These are phyloP conservation scores for Auxenochlorella pyrenoidosa DNA, from an alignment of 139 green algal species.

Conservation along the genomic window DNA sequence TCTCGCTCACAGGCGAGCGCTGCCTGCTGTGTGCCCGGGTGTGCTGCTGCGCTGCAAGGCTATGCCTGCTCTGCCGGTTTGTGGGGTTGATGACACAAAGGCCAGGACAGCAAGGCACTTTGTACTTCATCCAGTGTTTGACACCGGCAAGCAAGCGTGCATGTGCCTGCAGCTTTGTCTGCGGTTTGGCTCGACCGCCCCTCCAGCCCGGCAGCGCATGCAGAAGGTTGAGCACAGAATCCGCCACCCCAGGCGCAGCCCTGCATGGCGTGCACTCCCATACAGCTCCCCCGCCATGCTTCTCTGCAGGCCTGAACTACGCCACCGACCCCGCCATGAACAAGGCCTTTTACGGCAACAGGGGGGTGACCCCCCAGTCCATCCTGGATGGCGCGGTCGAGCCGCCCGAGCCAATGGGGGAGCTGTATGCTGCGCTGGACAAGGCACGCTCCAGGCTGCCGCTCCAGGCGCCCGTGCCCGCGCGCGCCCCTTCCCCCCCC, in stretches of 20 bases:
- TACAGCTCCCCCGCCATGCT: too few species aligned
- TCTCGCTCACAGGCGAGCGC: conserved; percentile 26
- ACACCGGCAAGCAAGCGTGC: not conserved
- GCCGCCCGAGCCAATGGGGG: conserved; percentile 17
- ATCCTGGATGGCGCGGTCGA: conserved; percentile 36
- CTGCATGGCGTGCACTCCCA: too few species aligned
- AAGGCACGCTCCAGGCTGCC: not conserved
- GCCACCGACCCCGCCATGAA: conserved; percentile 29
- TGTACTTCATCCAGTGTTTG: too few species aligned
- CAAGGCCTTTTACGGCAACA: conserved; percentile 27
- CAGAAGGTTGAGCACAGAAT: too few species aligned
- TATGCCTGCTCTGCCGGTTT: too few species aligned
- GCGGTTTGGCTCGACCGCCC: not conserved
- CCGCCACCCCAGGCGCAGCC: too few species aligned
- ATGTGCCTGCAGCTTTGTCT: not conserved
- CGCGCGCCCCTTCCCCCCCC: not conserved
- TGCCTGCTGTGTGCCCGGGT: not conserved
- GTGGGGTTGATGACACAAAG: too few species aligned
- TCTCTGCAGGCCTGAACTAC: conserved; percentile 13
- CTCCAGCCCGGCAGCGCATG: too few species aligned
- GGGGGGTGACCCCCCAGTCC: conserved; percentile 9
- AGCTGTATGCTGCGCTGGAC: conserved; percentile 43
- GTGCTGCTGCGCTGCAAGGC: not conserved
- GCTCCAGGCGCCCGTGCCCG: too few species aligned
- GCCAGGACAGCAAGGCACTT: too few species aligned